A percentile compares a stretch with the other conserved stretches of the same genome.
These are phyloP conservation scores for Hanseniaspora vineae DNA, from an alignment of 805 yeast genomes.

Conservation along the genomic window DNA sequence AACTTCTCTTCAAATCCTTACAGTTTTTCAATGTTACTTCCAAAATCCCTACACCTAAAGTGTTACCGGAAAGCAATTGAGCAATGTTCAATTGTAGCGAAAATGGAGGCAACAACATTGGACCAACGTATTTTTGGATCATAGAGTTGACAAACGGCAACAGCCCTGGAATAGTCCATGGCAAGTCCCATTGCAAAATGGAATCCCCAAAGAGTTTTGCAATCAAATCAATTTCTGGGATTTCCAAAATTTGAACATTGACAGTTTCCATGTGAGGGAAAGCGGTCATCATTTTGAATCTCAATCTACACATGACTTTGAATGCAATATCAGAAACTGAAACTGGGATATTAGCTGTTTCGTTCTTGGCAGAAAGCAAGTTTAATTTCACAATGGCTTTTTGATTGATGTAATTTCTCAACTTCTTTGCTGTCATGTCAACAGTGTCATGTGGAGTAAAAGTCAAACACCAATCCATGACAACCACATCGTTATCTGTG, in stretches of 20 bases:
- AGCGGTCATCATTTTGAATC: conserved; percentile 78
- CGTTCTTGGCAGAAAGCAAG: background rate
- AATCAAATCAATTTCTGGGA: conserved; percentile 81
- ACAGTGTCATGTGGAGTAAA: conserved; percentile 84
- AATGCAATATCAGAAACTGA: conserved; percentile 71
- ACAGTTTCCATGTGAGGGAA: conserved; percentile 92
- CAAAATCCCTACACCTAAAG: conserved; percentile 78
- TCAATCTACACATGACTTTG: conserved; percentile 57
- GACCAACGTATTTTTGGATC: conserved; percentile 78
- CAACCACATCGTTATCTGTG: conserved; percentile 85
- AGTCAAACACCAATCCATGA: conserved; percentile 94
- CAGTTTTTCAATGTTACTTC: conserved; percentile 59
- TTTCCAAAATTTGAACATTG: conserved; percentile 70
- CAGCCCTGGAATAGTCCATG: conserved; percentile 70
- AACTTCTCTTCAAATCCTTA: conserved; percentile 53
- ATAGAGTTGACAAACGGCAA: conserved; percentile 70
- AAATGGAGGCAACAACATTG: conserved; percentile 77
- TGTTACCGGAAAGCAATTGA: conserved; percentile 67
- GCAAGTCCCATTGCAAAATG: conserved; percentile 75
- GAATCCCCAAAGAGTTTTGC: conserved; percentile 65
- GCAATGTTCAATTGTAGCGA: conserved; percentile 89
- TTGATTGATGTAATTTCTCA: conserved; percentile 75
- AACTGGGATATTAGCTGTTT: conserved; percentile 60
- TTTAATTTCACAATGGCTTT: conserved; percentile 56
- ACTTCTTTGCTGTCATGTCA: conserved; percentile 76